These are phyloP conservation scores for Vaccinium darrowii DNA, from an alignment of 148 eudicot species.

Conservation along the genomic window DNA sequence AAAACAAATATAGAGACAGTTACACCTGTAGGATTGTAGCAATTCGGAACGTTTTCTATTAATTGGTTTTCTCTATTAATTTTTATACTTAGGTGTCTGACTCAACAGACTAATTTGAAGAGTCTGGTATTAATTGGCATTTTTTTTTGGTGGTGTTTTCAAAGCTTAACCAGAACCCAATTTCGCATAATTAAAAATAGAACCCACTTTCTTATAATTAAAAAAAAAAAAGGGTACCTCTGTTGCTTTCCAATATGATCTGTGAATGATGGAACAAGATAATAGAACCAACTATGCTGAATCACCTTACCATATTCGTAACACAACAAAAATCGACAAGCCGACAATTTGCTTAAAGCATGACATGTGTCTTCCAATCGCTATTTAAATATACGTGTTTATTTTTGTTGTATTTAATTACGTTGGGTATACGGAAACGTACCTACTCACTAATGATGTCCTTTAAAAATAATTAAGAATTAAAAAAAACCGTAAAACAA, in stretches of 20 bases:
- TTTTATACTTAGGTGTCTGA: too few species aligned
- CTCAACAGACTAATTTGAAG: too few species aligned
- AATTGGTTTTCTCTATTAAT: too few species aligned
- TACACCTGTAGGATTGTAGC: too few species aligned
- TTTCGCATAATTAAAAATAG: background rate
- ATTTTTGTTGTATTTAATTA: background rate
- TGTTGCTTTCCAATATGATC: slow-evolving; percentile 13
- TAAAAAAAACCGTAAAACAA: background rate
- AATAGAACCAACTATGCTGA: background rate
- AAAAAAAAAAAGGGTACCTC: background rate
- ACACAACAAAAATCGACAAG: slow-evolving; percentile 9
- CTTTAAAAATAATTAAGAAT: background rate
- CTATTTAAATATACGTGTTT: background rate
- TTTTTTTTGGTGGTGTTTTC: background rate
- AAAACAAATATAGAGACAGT: too few species aligned
- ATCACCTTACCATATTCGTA: background rate
- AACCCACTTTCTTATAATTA: background rate
- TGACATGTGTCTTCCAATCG: slow-evolving; percentile 11
- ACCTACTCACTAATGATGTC: background rate
- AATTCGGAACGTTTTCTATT: too few species aligned
- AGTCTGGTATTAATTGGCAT: too few species aligned
- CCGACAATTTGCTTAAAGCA: slow-evolving; percentile 19
- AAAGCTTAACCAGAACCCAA: background rate
- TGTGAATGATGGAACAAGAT: background rate
- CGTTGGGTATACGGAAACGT: background rate